Percentiles rank a stretch among this genome's conserved stretches.
Evolutionary conservation across 805 yeast species (phyloP).

Genomic region (Candida nitratophila): DNA sequence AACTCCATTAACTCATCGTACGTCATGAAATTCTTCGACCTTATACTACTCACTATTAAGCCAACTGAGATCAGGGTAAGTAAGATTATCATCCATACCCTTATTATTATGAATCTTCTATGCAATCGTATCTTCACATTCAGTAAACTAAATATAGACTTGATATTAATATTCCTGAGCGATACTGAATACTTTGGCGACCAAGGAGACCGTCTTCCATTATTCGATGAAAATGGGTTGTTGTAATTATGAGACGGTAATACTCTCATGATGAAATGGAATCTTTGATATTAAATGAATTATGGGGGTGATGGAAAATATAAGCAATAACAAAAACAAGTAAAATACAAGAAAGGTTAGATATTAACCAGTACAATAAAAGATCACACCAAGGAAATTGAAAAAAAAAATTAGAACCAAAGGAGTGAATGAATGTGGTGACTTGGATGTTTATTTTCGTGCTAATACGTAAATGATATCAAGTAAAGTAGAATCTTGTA

Average conservation of each 20-base stretch:
- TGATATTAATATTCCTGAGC: neutral
- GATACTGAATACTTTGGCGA: neutral
- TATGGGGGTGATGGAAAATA: too few relatives aligned
- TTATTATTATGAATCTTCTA: slow-evolving; percentile 5
- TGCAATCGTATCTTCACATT: slow-evolving; percentile 9
- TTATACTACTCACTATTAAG: neutral
- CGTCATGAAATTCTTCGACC: slow-evolving; percentile 1
- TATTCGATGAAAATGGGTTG: neutral
- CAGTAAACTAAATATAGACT: slow-evolving; percentile 2
- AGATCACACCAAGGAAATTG: too few relatives aligned
- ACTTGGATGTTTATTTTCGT: too few relatives aligned
- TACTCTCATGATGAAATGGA: neutral
- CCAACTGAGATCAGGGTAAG: neutral
- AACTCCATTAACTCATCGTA: slow-evolving; percentile 4
- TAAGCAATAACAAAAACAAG: too few relatives aligned
- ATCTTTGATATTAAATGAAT: too few relatives aligned
- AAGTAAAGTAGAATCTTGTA: too few relatives aligned
- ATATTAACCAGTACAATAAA: too few relatives aligned
- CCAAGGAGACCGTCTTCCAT: neutral
- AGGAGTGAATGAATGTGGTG: too few relatives aligned
- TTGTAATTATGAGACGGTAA: neutral
- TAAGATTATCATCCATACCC: slow-evolving; percentile 11
- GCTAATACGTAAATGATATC: too few relatives aligned
- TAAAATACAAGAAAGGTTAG: too few relatives aligned
- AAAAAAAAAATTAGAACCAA: too few relatives aligned